phyloP scores from a whole-genome alignment of 768 basidiomycete species.

The Boletus sensibilis region DNA sequence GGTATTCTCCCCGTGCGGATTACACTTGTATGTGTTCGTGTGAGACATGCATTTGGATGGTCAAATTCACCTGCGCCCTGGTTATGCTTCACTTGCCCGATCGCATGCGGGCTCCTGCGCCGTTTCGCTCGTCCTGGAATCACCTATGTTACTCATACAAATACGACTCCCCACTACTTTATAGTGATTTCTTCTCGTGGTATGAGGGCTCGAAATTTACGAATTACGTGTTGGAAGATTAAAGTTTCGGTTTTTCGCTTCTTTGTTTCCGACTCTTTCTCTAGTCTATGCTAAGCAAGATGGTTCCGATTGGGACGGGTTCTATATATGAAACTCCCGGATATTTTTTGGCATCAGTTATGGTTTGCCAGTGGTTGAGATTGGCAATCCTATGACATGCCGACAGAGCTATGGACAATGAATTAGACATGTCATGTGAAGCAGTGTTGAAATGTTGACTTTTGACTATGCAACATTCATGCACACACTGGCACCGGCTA shows the following conservation, averaged over 20 bases:
- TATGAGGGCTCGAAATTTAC: not conserved
- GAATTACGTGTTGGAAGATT: not conserved
- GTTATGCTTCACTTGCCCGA: not conserved
- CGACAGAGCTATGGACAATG: too few species aligned
- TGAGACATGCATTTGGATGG: slow-evolving; percentile 17
- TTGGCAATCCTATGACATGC: too few species aligned
- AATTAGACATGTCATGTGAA: too few species aligned
- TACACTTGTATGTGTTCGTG: slow-evolving; percentile 7
- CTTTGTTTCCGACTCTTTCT: not conserved
- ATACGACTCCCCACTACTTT: not conserved
- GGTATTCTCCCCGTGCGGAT: slow-evolving; percentile 8
- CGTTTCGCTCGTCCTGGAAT: not conserved
- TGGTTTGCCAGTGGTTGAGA: too few species aligned
- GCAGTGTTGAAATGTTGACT: too few species aligned
- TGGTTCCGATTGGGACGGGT: not conserved
- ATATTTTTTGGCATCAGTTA: too few species aligned
- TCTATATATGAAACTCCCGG: not conserved
- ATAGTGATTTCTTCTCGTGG: not conserved
- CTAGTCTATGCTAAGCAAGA: not conserved
- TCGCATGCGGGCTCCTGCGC: not conserved
- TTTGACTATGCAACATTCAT: too few species aligned
- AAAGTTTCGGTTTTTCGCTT: not conserved
- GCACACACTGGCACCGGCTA: too few species aligned
- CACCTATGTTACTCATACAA: not conserved
- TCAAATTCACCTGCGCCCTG: not conserved